These are phyloP conservation scores for Pichia sp. DNA, from an alignment of 1,139 yeast species.

Conservation along the genomic window DNA sequence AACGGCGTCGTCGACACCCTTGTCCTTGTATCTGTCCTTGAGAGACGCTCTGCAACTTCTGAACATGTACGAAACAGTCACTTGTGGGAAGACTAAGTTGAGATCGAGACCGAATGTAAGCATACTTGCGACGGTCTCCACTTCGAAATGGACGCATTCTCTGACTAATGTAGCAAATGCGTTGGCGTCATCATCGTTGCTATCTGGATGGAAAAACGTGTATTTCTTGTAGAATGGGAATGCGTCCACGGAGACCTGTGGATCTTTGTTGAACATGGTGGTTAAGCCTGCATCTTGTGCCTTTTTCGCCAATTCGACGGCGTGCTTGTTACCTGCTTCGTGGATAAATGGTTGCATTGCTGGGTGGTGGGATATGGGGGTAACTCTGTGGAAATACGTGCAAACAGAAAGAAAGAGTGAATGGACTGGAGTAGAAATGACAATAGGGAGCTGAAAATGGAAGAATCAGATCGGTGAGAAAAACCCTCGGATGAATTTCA, in stretches of 20 bases:
- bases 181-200: constrained; percentile 11
- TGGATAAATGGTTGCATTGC: constrained; percentile 19
- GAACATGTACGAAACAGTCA: constrained; percentile 16
- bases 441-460: too few relatives aligned
- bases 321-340: constrained; percentile 14
- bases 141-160: constrained; percentile 22
- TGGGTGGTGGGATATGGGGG: not conserved
- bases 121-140: constrained; percentile 22
- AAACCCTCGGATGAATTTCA: constrained; percentile 11
- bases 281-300: constrained; percentile 17
- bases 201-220: constrained; percentile 16
- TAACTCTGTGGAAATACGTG: too few relatives aligned
- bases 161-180: constrained; percentile 19
- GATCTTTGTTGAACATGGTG: constrained; percentile 19
- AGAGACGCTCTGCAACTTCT: constrained; percentile 14
- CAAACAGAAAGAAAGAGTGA: too few relatives aligned
- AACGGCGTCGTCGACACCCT: constrained; percentile 9
- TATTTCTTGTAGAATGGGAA: constrained; percentile 16
- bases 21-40: constrained; percentile 10
- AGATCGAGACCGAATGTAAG: constrained; percentile 19
- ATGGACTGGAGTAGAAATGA: too few relatives aligned
- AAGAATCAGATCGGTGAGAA: too few relatives aligned
- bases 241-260: constrained; percentile 15
- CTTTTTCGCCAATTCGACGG: constrained; percentile 15
- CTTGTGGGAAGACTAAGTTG: constrained; percentile 12